Evolutionary conservation across 2,329 filamentous ascomycete genomes (phyloP), one percentile per base, ranked within the genome.

Genomic region (Aspergillus texensis): DNA sequence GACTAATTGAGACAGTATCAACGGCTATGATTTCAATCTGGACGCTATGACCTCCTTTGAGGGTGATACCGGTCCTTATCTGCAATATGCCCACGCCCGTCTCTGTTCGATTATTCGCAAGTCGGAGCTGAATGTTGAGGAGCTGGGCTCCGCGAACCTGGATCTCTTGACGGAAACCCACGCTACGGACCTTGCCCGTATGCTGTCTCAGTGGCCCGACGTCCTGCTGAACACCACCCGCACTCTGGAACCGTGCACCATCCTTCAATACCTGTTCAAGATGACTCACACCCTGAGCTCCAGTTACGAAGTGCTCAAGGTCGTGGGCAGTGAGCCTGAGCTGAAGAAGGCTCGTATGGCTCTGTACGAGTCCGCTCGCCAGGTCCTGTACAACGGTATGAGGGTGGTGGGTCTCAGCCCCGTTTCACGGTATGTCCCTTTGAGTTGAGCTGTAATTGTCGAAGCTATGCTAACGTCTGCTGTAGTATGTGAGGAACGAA

Each of bases 311-410:
- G 83, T 86, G 62, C 78, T 89, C 63, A 85, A 87, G 72, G 86
- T 89, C 34, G 82, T 89, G 55, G 85, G 85, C 55, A 85, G 83
- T 56, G 87, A 88, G 69, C 79, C 79, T 26, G 83, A 86, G 69
- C 76, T 87, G 65, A 85, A 85, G 75, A 80, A 84, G 72, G 86
- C 88, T 11, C 80, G 88, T 66, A 82, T 87, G 76, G 86, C 86
- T 32, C 75, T 91, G 72, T 91, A 90, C 70, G 83, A 85, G 62
- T 82, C 81, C 9, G 87, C 87, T 10, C 83, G 87, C 70, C 86
- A 89, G 73, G 88, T 90, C 26, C 76, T 90, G 72, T 80, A 83
- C 74, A 90, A 89, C 76, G 88, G 88, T 36, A 90, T 91, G 88
- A 81, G 82, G 71, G 74, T 90, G 61, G 76, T 91, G 62, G 88